These are phyloP conservation scores for Cadophora malorum DNA, from an alignment of 2,329 filamentous ascomycete genomes.

Conservation along the genomic window DNA sequence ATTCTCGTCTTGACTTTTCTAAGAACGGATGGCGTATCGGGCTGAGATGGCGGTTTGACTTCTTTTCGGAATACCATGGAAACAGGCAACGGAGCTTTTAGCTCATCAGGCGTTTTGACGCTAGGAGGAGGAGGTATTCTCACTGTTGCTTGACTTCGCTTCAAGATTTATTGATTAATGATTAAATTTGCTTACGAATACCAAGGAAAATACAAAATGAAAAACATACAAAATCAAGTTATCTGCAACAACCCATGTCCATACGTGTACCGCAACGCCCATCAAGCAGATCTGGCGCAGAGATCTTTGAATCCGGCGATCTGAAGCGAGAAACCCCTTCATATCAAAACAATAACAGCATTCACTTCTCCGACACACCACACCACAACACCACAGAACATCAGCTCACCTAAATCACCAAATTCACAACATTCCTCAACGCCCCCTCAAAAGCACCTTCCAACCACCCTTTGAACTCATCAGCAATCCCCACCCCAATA, in stretches of 20 bases:
- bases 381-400: background rate
- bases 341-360: slow-evolving; percentile 3
- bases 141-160: background rate
- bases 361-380: background rate
- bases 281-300: background rate
- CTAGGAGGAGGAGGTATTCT: background rate
- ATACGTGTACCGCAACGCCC: background rate
- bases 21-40: slow-evolving; percentile 6
- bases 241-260: background rate
- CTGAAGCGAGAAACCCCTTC: slow-evolving; percentile 10
- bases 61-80: slow-evolving; percentile 15
- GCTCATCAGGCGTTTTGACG: background rate
- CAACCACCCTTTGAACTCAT: background rate
- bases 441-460: background rate
- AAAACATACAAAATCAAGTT: background rate
- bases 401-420: background rate
- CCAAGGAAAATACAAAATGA: background rate
- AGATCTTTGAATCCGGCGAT: background rate
- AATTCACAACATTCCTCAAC: background rate
- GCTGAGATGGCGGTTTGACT: background rate
- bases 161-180: background rate
- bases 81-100: slow-evolving; percentile 3
- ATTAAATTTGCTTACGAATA: slow-evolving; percentile 11
- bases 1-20: background rate
- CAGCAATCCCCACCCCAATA: background rate